A percentile compares a stretch with the other conserved stretches of the same genome.
Conservation (phyloP, 768 basidiomycete genomes). For the Naganishia onofrii region DNA sequence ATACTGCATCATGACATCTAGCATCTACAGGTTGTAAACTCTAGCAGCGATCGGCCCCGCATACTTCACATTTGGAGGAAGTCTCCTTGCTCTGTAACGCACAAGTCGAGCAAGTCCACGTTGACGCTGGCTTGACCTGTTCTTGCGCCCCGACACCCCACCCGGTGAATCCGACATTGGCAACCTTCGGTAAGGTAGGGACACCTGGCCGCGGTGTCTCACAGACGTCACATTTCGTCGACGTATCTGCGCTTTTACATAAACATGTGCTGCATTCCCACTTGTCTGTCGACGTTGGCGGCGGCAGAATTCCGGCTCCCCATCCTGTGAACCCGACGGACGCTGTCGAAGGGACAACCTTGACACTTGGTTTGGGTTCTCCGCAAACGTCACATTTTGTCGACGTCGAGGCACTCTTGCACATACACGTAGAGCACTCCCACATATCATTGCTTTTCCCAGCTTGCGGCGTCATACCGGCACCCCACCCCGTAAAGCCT, state of each 20-base stretch:
- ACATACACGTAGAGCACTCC: constrained; percentile 20
- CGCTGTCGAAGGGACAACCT: background rate
- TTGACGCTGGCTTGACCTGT: background rate
- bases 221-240: constrained; percentile 30
- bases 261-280: constrained; percentile 23
- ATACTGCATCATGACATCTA: background rate
- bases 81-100: constrained; percentile 16
- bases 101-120: constrained; percentile 12
- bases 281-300: background rate
- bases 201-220: constrained; percentile 16
- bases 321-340: constrained; percentile 30
- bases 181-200: background rate
- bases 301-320: background rate
- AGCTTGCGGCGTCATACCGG: constrained; percentile 5
- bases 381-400: constrained; percentile 30
- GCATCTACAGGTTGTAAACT: constrained; percentile 5
- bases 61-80: constrained; percentile 20
- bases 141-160: constrained; percentile 24
- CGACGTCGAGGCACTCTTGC: constrained; percentile 11
- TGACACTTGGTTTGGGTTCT: background rate
- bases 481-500: constrained; percentile 21
- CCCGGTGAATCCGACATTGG: constrained; percentile 23
- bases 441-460: constrained; percentile 1
- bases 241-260: constrained; percentile 12
- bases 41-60: background rate